A percentile compares a stretch with the other conserved stretches of the same genome.
Conservation (phyloP, 345 rosid species). For the Eutrema heterophyllum region DNA sequence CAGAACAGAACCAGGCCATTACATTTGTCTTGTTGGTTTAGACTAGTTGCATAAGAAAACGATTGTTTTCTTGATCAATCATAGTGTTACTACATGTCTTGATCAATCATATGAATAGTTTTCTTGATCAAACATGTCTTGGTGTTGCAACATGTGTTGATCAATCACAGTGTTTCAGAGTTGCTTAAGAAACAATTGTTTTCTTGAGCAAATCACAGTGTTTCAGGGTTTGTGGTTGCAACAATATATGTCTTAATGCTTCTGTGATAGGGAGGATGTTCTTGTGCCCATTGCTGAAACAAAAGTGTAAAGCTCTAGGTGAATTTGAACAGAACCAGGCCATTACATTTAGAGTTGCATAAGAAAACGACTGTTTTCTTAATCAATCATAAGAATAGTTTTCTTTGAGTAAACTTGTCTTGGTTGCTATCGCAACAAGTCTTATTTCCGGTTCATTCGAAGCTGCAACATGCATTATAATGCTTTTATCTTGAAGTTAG, state of each 20-base stretch:
- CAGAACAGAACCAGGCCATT: neutral
- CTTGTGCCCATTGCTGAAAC: neutral
- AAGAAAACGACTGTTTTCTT: neutral
- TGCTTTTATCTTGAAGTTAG: neutral
- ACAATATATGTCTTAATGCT: neutral
- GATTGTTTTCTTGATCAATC: neutral
- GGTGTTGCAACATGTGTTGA: neutral
- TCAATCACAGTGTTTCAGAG: neutral
- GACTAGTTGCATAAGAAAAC: neutral
- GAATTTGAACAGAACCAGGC: neutral
- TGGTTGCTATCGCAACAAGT: neutral
- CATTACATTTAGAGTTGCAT: neutral
- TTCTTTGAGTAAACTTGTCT: neutral
- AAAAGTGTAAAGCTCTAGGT: conserved; percentile 5
- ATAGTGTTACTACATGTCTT: neutral
- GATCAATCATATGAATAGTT: neutral
- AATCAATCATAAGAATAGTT: neutral
- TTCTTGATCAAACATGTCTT: neutral
- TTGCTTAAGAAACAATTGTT: neutral
- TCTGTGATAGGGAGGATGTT: neutral
- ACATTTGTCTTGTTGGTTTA: neutral
- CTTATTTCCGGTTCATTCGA: no score
- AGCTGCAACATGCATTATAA: neutral
- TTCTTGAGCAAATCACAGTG: neutral
- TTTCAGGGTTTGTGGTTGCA: neutral